Evolutionary conservation across 2,329 filamentous ascomycete genomes (phyloP).

Genomic region (Aspergillus novoparasiticus): DNA sequence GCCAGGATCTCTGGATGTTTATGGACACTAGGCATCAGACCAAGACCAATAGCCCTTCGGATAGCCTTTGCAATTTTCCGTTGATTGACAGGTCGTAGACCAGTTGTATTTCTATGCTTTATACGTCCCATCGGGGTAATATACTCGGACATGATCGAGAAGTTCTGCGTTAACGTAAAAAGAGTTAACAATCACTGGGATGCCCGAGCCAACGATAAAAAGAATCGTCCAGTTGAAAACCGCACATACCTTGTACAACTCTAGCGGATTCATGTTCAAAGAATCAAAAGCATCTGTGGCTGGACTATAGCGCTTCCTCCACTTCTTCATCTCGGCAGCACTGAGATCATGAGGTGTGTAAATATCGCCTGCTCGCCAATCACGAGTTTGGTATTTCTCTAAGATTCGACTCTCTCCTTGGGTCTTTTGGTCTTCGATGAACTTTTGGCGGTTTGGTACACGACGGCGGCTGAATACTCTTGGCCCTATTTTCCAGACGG

Average conservation of each 20-base stretch:
- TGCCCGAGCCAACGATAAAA: not conserved
- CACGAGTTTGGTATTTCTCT: conserved; percentile 56
- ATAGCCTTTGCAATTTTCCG: conserved; percentile 91
- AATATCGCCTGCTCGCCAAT: conserved; percentile 77
- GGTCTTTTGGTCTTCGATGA: conserved; percentile 40
- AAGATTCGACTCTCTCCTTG: conserved; percentile 41
- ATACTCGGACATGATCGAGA: conserved; percentile 86
- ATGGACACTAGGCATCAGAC: conserved; percentile 89
- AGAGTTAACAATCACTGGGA: conserved; percentile 13
- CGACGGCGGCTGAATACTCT: conserved; percentile 28
- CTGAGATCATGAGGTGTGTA: conserved; percentile 89
- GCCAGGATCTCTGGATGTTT: conserved; percentile 79
- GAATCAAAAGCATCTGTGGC: conserved; percentile 75
- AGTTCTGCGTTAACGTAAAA: conserved; percentile 65
- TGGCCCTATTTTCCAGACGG: conserved; percentile 18
- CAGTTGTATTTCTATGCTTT: conserved; percentile 72
- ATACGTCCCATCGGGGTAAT: conserved; percentile 85
- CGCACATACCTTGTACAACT: conserved; percentile 78
- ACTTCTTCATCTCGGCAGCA: conserved; percentile 77
- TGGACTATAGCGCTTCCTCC: conserved; percentile 61
- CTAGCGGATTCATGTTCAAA: conserved; percentile 75
- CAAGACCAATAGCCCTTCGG: conserved; percentile 82
- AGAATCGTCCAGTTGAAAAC: not conserved
- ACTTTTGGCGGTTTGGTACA: conserved; percentile 34
- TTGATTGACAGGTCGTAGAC: conserved; percentile 85